phyloP scores from a whole-genome alignment of 192 early-diverging fungal species.

The Coemansia sp. region DNA sequence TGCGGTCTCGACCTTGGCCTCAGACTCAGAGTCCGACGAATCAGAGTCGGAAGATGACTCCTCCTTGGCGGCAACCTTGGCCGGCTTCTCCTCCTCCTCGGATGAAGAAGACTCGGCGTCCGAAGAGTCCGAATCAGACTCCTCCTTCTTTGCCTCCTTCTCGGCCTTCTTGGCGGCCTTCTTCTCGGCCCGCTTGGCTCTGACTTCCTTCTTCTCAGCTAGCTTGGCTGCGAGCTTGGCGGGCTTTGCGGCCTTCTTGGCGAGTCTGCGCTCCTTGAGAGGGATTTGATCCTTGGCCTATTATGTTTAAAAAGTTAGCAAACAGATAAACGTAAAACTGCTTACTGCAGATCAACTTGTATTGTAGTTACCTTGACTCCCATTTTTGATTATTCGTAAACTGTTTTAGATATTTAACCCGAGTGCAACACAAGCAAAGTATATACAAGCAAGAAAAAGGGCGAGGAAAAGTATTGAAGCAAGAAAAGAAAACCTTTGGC shows the following conservation, averaged over 20 bases:
- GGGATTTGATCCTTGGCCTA: constrained; percentile 23
- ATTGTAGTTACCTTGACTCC: neutral
- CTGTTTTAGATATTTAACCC: neutral
- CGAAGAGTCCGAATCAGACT: neutral
- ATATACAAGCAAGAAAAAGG: neutral
- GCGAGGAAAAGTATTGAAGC: neutral
- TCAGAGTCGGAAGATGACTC: neutral
- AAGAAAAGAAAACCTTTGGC: neutral
- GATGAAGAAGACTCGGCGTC: constrained; percentile 16
- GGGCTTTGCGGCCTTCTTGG: constrained; percentile 7
- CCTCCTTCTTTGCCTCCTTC: constrained; percentile 11
- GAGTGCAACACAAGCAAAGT: neutral
- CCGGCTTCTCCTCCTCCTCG: constrained; percentile 34
- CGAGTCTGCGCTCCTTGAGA: constrained; percentile 20
- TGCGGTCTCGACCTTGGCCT: neutral
- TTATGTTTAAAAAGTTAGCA: neutral
- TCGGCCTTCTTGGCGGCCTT: constrained; percentile 11
- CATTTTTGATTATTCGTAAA: neutral
- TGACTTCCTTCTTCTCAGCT: constrained; percentile 11
- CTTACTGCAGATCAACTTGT: neutral
- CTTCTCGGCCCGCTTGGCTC: constrained; percentile 1
- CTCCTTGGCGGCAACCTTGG: neutral
- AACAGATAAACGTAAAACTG: no score
- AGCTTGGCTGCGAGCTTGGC: constrained; percentile 10
- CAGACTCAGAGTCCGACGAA: neutral